Percentiles rank a stretch among this genome's conserved stretches.
phyloP scores from a whole-genome alignment of 176 grass and related monocot genomes.

The Musa beccarii region DNA sequence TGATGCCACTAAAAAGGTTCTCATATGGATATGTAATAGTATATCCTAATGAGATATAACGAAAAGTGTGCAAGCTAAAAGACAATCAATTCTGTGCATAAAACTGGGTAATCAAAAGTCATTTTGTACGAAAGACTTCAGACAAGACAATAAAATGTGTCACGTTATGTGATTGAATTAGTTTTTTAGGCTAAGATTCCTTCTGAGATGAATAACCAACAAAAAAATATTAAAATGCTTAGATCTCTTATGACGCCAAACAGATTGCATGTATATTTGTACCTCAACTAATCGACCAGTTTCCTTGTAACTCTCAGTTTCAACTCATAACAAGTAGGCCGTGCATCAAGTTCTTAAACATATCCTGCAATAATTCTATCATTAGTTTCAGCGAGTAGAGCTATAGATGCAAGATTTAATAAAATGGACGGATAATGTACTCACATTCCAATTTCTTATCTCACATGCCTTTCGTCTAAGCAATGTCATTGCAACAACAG shows the following conservation, averaged over 20 bases:
- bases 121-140: no score
- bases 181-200: not conserved
- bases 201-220: not conserved
- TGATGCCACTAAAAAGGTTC: not conserved
- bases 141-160: no score
- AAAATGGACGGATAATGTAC: not conserved
- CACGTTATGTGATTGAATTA: no score
- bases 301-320: not conserved
- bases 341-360: not conserved
- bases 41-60: no score
- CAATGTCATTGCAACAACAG: no score
- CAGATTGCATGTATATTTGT: not conserved
- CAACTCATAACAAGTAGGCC: no score
- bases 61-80: no score
- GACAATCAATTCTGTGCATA: no score
- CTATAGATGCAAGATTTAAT: not conserved
- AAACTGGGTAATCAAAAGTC: no score
- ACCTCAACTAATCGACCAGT: not conserved
- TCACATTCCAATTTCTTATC: no score
- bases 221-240: not conserved
- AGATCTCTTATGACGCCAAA: not conserved
- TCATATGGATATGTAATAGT: not conserved
- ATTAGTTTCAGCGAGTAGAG: not conserved
- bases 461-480: no score
- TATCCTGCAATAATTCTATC: not conserved